Evolutionary conservation across 352 stramenopile genomes (phyloP).

Genomic region (Globisporangium spinosum): DNA sequence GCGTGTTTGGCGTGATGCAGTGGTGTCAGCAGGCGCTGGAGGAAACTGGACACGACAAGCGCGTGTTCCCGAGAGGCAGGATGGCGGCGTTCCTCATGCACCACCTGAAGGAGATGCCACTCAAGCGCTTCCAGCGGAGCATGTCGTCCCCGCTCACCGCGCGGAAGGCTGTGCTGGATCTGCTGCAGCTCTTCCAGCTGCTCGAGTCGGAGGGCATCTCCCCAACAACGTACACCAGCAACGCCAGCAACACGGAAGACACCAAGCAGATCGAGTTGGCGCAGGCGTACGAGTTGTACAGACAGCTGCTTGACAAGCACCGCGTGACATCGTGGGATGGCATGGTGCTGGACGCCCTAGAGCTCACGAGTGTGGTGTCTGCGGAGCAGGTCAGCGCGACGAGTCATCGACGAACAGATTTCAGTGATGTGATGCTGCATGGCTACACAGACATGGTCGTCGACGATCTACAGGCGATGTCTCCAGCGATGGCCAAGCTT

Average conservation of each 20-base stretch:
- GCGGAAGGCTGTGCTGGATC: conserved; percentile 49
- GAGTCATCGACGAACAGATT: conserved; percentile 19
- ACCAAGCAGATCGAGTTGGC: conserved; percentile 34
- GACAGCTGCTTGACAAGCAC: conserved; percentile 46
- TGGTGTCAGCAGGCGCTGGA: conserved; percentile 68
- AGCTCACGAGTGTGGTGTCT: conserved; percentile 17
- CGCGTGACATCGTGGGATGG: conserved; percentile 66
- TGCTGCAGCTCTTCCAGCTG: conserved; percentile 66
- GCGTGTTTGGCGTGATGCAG: conserved; percentile 45
- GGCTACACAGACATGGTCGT: conserved; percentile 65
- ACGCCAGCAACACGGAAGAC: conserved; percentile 19
- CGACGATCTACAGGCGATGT: conserved; percentile 67
- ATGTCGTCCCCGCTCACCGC: conserved; percentile 50
- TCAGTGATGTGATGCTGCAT: conserved; percentile 31
- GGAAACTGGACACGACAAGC: conserved; percentile 51
- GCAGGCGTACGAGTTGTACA: conserved; percentile 48
- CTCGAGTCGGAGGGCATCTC: conserved; percentile 59
- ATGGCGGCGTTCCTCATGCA: conserved; percentile 57
- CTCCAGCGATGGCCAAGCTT: conserved; percentile 57
- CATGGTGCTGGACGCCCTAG: conserved; percentile 49
- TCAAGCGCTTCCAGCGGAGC: conserved; percentile 31
- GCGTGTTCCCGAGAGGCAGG: conserved; percentile 42
- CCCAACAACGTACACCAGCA: conserved; percentile 34
- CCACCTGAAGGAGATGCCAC: conserved; percentile 35
- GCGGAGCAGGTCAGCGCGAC: conserved; percentile 8